phyloP scores from a whole-genome alignment of 169 alveolate species.

The Miamiensis avidus region DNA sequence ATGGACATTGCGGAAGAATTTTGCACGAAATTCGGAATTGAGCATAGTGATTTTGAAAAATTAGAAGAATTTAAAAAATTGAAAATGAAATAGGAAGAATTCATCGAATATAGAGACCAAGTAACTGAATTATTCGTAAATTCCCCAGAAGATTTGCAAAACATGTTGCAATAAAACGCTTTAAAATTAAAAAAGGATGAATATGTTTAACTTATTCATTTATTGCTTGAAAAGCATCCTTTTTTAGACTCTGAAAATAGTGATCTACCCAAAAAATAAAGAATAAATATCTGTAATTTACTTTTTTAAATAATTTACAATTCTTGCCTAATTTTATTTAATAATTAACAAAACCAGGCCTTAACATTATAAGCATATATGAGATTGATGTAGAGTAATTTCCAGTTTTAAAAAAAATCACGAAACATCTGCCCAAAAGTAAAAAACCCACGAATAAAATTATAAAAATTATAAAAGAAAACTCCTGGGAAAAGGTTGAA shows the following conservation, averaged over 20 bases:
- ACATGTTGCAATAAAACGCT: not conserved
- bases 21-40: not conserved
- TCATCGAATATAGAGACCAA: too few species aligned
- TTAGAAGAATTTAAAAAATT: not conserved
- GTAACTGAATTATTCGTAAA: too few species aligned
- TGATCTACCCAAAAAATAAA: not conserved
- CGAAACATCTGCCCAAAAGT: not conserved
- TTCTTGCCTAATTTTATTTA: not conserved
- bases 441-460: too few species aligned
- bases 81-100: not conserved
- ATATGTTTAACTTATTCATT: too few species aligned
- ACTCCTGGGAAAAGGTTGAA: not conserved
- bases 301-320: not conserved
- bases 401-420: not conserved
- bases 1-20: not conserved
- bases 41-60: too few species aligned
- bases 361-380: too few species aligned
- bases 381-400: not conserved
- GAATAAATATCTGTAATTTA: not conserved
- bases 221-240: not conserved
- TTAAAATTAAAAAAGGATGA: not conserved
- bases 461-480: not conserved
- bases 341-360: too few species aligned
- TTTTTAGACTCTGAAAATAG: not conserved
- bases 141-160: not conserved